Conservation (phyloP, 2,329 filamentous ascomycete genomes). For the Onygenales sp. region DNA sequence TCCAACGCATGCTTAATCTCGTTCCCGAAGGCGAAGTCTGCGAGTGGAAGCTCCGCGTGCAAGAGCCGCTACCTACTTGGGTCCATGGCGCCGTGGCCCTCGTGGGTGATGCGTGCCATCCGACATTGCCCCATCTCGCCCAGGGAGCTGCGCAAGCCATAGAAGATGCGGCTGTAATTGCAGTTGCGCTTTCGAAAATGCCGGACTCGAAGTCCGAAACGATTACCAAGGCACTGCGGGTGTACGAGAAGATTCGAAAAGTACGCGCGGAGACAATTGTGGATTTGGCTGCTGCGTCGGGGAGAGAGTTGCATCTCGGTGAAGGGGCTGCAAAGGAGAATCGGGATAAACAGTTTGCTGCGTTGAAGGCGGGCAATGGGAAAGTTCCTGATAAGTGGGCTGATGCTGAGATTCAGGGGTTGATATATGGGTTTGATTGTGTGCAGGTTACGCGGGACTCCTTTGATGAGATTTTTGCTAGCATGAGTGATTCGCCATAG, state of each 20-base stretch:
- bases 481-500: conserved; percentile 6
- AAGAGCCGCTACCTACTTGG: conserved; percentile 55
- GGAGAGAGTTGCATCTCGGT: conserved; percentile 47
- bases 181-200: conserved; percentile 40
- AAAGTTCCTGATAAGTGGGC: conserved; percentile 56
- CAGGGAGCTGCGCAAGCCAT: conserved; percentile 58
- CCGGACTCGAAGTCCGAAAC: conserved; percentile 37
- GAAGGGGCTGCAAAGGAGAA: conserved; percentile 51
- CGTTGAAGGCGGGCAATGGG: conserved; percentile 40
- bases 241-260: conserved; percentile 50
- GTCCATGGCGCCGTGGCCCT: conserved; percentile 44
- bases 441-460: conserved; percentile 44
- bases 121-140: conserved; percentile 54
- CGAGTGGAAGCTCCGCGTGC: conserved; percentile 57
- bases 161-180: conserved; percentile 52
- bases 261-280: conserved; percentile 48
- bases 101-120: conserved; percentile 53
- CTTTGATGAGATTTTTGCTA: conserved; percentile 40
- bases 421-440: conserved; percentile 57
- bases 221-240: conserved; percentile 44
- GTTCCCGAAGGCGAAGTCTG: conserved; percentile 56
- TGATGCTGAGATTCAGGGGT: conserved; percentile 57
- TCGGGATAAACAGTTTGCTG: conserved; percentile 47
- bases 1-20: conserved; percentile 51
- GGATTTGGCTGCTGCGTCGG: conserved; percentile 47